Percentiles rank a stretch among this genome's conserved stretches.
Conservation (phyloP, 2,329 filamentous ascomycete species). For the Aspergillus sp. region DNA sequence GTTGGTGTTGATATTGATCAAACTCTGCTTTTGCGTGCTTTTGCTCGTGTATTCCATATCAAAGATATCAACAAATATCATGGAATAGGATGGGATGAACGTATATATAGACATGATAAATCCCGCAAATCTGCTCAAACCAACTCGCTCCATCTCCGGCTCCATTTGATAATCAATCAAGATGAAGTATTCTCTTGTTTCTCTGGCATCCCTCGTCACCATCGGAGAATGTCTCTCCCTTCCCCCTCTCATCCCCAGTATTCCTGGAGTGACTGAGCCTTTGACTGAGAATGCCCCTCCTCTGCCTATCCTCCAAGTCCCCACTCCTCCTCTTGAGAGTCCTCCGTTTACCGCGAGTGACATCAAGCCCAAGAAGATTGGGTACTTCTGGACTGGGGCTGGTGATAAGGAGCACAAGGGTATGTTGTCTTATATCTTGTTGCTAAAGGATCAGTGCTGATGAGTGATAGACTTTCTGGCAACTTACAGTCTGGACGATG, state of each 20-base stretch:
- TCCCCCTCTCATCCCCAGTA: constrained; percentile 54
- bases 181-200: constrained; percentile 13
- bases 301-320: constrained; percentile 55
- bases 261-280: constrained; percentile 56
- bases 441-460: background rate
- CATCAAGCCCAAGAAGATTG: constrained; percentile 62
- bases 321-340: constrained; percentile 54
- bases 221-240: constrained; percentile 29
- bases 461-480: constrained; percentile 47
- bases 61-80: background rate
- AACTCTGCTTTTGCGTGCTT: constrained; percentile 10
- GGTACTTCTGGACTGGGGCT: constrained; percentile 60
- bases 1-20: constrained; percentile 2
- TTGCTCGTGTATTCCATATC: background rate
- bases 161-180: constrained; percentile 2
- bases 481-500: constrained; percentile 56
- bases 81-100: background rate
- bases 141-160: constrained; percentile 1
- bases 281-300: constrained; percentile 49
- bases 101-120: constrained; percentile 10
- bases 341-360: constrained; percentile 50
- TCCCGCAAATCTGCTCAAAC: constrained; percentile 14
- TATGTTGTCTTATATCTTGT: constrained; percentile 2
- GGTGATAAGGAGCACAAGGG: constrained; percentile 56
- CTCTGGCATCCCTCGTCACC: constrained; percentile 12